These are phyloP conservation scores for Kazachstania martiniae DNA, from an alignment of 805 yeast species.

Conservation along the genomic window DNA sequence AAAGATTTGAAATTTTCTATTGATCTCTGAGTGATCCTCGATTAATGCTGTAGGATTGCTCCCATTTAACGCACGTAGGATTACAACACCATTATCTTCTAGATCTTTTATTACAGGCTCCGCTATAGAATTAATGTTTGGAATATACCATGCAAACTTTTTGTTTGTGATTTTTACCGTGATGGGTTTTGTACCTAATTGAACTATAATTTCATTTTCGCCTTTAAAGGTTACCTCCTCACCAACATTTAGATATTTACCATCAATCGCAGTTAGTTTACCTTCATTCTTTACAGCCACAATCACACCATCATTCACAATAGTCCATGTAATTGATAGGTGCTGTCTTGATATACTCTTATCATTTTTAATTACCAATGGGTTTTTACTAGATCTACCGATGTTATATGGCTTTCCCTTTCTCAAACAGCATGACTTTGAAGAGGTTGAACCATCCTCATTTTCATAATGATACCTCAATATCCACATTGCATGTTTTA, in stretches of 20 bases:
- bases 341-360: conserved; percentile 27
- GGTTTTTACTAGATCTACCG: conserved; percentile 25
- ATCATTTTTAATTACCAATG: conserved; percentile 21
- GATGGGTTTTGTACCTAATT: conserved; percentile 20
- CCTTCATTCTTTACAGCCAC: conserved; percentile 15
- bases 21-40: too few relatives aligned
- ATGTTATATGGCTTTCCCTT: conserved; percentile 8
- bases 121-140: too few relatives aligned
- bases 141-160: too few relatives aligned
- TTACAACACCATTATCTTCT: too few relatives aligned
- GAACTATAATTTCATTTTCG: conserved; percentile 1
- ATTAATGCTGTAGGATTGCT: too few relatives aligned
- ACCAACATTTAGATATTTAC: conserved; percentile 9
- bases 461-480: conserved; percentile 13
- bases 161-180: conserved; percentile 4
- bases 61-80: too few relatives aligned
- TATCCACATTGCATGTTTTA: conserved; percentile 21
- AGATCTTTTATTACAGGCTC: too few relatives aligned
- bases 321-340: conserved; percentile 12
- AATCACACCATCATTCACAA: background rate
- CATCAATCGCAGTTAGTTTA: conserved; percentile 18
- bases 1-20: too few relatives aligned
- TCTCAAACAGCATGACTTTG: conserved; percentile 12
- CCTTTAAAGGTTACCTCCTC: conserved; percentile 8
- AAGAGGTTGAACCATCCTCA: conserved; percentile 10